Base-by-base conservation (phyloP, 164 flowering plant genomes). In the Houttuynia cordata region DNA sequence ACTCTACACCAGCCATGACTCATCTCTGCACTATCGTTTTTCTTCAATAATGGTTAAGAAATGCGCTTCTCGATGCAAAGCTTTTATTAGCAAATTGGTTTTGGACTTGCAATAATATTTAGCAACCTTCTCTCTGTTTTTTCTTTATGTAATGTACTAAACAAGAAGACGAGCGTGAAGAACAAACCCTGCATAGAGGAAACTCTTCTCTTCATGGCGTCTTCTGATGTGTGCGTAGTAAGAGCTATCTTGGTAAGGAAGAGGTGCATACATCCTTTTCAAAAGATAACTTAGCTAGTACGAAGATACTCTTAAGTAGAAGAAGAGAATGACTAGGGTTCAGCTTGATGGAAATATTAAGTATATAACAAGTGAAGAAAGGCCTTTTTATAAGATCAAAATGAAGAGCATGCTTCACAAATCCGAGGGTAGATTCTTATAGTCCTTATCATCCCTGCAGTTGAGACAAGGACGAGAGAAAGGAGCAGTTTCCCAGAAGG, bases 191-290 rank as follows among this genome's bases (percentile, higher is more conserved):
- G 87, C 83, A 67, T 81, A 77, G 70, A 85, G 76, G 71, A 79
- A 83, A 58, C 87, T 86, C 69, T 74, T 78, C 66, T 83, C 80
- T 30, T 85, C 79, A 15, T 62, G 74, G 50, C 85, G 79, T 60
- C 59, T 75, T 50, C 70, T 62, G 60, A 85, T 64, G 23, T 82
- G 81, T 34, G 69, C 80, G n/a, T 23, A 24, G 66, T 75, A 81
- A 4, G 83, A 70, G 69, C 79, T 72, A 67, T 71, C 56, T 53
- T 78, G 81, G 58, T 61, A 30, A 24, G 57, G 57, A 22, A 25
- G 24, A 23, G 57, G 57, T 24, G 57, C 34, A 25, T 54, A 54
- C 57, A 54, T 54, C 7, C 7, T 54, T 0, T 24, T 24, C n/a
- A n/a, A 53, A n/a, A 21, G 5, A 15, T 54, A 3, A 30, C 20